Evolutionary conservation across 345 rosid species (phyloP), one percentile per base, ranked within the genome.

Genomic region (Conringia planisiliqua): DNA sequence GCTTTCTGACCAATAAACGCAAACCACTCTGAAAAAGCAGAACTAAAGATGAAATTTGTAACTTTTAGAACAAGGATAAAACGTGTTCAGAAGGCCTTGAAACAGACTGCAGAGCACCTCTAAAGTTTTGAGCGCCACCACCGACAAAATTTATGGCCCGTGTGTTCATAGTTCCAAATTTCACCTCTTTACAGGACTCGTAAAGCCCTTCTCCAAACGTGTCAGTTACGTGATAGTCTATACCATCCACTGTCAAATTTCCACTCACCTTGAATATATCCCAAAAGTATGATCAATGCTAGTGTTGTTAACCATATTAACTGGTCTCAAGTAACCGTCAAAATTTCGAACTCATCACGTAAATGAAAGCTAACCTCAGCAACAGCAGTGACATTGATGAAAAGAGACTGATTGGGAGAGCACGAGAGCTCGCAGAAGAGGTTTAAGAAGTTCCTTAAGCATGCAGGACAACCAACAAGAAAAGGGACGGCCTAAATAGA

Each of bases 401-500:
- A 94, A 48, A 87, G 82, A 78, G 96, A 87, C 86, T 94, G 97
- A 75, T 86, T 79, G 16, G 97, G 99, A 69, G 98, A 94, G 82
- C 98, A 94, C 2, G 93, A 78, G 58, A 94, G 93, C 84, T 91
- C 97, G 59, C 98, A 94, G 83, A 94, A 94, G 27, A 94, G 86
- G 77, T 94, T 94, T 73, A 94, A 76, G 80, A 94, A 94, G 82
- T 94, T 94, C 84, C 97, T 90, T 82, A 94, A 82, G 88, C 98
- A 94, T 46, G 98, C 97, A 33, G 98, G 98, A 86, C 98, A 94
- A 69, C 98, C 98, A 44, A 91, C 97, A 43, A 94, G 93, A 76
- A 94, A 87, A 55, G 98, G 97, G 66, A 94, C 85, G 68, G 93
- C 98, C 98, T 94, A 81, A 68, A 80, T 36, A 56, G 33, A 59